phyloP scores from a whole-genome alignment of 192 early-diverging fungal genomes.

The Polychytrium aggregatum region DNA sequence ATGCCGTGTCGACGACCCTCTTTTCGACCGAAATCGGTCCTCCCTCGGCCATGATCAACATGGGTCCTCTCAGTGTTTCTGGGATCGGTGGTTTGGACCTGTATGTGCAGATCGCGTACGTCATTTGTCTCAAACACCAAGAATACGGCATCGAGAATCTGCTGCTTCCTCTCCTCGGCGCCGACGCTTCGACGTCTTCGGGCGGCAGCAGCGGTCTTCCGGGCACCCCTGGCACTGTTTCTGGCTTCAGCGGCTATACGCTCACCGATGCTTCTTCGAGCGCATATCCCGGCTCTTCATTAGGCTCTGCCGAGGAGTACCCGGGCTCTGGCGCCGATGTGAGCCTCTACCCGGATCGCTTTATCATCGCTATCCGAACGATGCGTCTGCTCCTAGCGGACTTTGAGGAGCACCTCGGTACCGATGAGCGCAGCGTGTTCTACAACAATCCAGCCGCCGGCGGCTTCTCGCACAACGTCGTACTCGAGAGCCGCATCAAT shows the following conservation, averaged over 20 bases:
- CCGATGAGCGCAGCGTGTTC: slow-evolving; percentile 3
- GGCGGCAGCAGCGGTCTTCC: neutral
- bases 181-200: slow-evolving; percentile 22
- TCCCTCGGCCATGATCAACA: too few relatives aligned
- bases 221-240: too few relatives aligned
- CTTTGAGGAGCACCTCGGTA: slow-evolving; percentile 41
- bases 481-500: slow-evolving; percentile 43
- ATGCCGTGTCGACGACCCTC: slow-evolving; percentile 36
- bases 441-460: slow-evolving; percentile 11
- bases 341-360: slow-evolving; percentile 47
- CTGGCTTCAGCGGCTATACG: too few relatives aligned
- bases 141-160: slow-evolving; percentile 63
- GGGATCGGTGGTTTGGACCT: slow-evolving; percentile 53
- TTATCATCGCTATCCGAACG: slow-evolving; percentile 61
- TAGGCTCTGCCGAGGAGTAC: too few relatives aligned
- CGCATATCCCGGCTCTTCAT: too few relatives aligned
- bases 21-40: slow-evolving; percentile 55
- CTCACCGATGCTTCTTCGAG: too few relatives aligned
- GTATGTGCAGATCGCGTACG: slow-evolving; percentile 63
- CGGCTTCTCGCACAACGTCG: slow-evolving; percentile 20
- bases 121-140: slow-evolving; percentile 44
- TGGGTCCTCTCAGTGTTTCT: too few relatives aligned
- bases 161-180: slow-evolving; percentile 49
- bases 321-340: slow-evolving; percentile 29
- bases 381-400: slow-evolving; percentile 65